These are phyloP conservation scores for Terfezia boudieri DNA, from an alignment of 495 filamentous ascomycete genomes.

Conservation along the genomic window DNA sequence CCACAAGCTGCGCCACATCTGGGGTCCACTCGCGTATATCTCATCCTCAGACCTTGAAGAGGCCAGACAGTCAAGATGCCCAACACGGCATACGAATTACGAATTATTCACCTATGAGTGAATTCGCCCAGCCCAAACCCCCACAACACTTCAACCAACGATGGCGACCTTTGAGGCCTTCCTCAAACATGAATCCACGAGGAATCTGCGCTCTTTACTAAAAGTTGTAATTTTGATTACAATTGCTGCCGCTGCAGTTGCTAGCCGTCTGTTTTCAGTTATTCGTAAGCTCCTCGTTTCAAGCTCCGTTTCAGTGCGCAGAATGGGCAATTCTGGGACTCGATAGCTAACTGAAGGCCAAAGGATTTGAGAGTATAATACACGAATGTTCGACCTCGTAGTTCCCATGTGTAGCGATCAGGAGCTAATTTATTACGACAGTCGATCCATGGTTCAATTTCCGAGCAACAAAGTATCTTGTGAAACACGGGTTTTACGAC, in stretches of 20 bases:
- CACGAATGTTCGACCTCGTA: constrained; percentile 66
- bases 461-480: constrained; percentile 89
- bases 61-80: not conserved
- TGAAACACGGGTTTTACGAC: constrained; percentile 88
- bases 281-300: constrained; percentile 46
- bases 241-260: constrained; percentile 79
- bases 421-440: constrained; percentile 22
- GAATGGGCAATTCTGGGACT: not conserved
- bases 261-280: constrained; percentile 91
- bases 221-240: constrained; percentile 78
- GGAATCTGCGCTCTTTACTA: constrained; percentile 63
- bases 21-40: not conserved
- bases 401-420: constrained; percentile 10
- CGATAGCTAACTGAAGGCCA: not conserved
- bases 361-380: constrained; percentile 97
- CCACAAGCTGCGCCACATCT: not conserved
- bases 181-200: constrained; percentile 42
- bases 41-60: not conserved
- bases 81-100: not conserved
- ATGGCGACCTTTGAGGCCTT: constrained; percentile 36
- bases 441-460: constrained; percentile 99
- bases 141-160: constrained; percentile 2
- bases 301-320: constrained; percentile 1
- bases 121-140: not conserved
- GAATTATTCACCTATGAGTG: not conserved